phyloP scores from a whole-genome alignment of 495 filamentous ascomycete genomes.

The Entonaema liquescens region DNA sequence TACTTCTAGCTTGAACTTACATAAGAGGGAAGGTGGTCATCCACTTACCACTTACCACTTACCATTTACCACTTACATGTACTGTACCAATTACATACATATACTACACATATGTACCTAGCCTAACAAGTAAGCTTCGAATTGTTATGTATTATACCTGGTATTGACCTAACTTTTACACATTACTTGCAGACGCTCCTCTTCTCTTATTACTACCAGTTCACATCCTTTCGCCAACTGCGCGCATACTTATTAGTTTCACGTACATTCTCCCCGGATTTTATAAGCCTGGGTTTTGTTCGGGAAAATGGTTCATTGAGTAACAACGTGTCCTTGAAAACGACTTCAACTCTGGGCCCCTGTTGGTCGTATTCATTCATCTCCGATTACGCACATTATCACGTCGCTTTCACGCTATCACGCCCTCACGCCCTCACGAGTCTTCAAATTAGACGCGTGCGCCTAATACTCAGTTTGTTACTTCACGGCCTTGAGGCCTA shows the following conservation, averaged over 20 bases:
- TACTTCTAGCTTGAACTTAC: neutral
- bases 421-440: slow-evolving; percentile 3
- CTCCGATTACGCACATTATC: slow-evolving; percentile 39
- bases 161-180: neutral
- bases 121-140: neutral
- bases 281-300: neutral
- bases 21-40: neutral
- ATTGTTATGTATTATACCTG: slow-evolving; percentile 13
- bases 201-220: slow-evolving; percentile 7
- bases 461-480: slow-evolving; percentile 7
- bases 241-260: slow-evolving; percentile 5
- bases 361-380: slow-evolving; percentile 40
- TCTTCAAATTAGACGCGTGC: slow-evolving; percentile 32
- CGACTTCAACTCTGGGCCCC: slow-evolving; percentile 21
- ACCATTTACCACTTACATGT: neutral
- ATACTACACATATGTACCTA: neutral
- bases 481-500: neutral
- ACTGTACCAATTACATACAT: slow-evolving; percentile 12
- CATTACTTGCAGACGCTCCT: slow-evolving; percentile 23
- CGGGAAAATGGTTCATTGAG: slow-evolving; percentile 9
- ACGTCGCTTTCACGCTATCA: slow-evolving; percentile 11
- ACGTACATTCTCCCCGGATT: neutral
- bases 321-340: slow-evolving; percentile 27
- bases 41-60: neutral
- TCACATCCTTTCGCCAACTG: slow-evolving; percentile 12